Evolutionary conservation across 495 filamentous ascomycete genomes (phyloP).

Genomic region (Tuber melanosporum): DNA sequence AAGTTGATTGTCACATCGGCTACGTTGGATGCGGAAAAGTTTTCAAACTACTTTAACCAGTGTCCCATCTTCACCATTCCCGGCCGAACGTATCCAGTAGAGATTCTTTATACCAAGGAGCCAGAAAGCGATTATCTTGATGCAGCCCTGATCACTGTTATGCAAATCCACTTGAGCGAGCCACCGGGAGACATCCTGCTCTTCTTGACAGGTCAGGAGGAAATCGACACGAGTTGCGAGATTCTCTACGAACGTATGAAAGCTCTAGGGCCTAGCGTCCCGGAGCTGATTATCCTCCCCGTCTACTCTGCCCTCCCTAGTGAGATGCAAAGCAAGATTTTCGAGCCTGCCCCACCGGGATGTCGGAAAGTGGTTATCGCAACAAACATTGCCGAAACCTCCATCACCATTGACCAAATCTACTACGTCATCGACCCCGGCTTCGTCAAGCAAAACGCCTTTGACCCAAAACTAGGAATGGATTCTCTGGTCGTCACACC

Average conservation of each 20-base stretch:
- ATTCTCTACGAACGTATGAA: conserved; percentile 95
- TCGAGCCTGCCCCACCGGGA: conserved; percentile 84
- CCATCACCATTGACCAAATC: conserved; percentile 93
- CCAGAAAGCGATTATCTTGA: conserved; percentile 95
- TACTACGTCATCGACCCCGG: conserved; percentile 97
- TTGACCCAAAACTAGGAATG: conserved; percentile 96
- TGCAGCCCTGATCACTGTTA: conserved; percentile 88
- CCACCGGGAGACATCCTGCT: conserved; percentile 86
- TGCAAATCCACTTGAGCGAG: conserved; percentile 95
- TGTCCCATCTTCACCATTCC: conserved; percentile 96
- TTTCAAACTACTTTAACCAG: conserved; percentile 87
- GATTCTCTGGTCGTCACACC: conserved; percentile 91
- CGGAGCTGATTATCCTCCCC: conserved; percentile 85
- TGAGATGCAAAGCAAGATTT: conserved; percentile 90
- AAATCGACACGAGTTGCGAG: conserved; percentile 94
- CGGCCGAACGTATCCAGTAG: conserved; percentile 87
- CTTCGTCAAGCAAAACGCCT: conserved; percentile 96
- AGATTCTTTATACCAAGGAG: conserved; percentile 88
- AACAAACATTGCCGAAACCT: conserved; percentile 97
- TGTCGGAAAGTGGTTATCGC: conserved; percentile 94
- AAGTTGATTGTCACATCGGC: conserved; percentile 94
- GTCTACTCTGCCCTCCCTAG: conserved; percentile 89
- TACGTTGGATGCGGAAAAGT: conserved; percentile 95
- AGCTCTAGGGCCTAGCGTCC: conserved; percentile 79
- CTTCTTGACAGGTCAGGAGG: conserved; percentile 94